phyloP scores from a whole-genome alignment of 2,329 filamentous ascomycete genomes.

The Colletotrichum tropicale region DNA sequence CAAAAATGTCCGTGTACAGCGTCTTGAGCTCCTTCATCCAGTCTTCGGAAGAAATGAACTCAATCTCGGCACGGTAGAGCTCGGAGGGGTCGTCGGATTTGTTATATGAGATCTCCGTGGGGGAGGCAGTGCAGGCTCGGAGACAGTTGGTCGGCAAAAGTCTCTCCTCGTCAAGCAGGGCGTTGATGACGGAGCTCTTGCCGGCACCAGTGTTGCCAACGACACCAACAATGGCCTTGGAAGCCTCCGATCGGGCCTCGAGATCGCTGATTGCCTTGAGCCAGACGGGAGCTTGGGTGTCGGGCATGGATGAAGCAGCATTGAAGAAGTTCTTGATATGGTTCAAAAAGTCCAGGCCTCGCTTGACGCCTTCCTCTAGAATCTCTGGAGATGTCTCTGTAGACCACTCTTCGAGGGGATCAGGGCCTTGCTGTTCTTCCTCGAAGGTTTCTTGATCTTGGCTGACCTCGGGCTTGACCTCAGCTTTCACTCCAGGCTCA shows the following conservation, averaged over 20 bases:
- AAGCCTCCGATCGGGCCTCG: constrained; percentile 34
- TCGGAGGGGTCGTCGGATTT: constrained; percentile 37
- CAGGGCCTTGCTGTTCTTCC: neutral
- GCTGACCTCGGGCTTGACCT: neutral
- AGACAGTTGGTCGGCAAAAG: constrained; percentile 52
- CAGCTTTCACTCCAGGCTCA: neutral
- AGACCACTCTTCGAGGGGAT: neutral
- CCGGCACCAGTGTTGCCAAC: constrained; percentile 67
- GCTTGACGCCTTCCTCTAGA: neutral
- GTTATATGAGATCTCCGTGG: constrained; percentile 66
- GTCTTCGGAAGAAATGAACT: constrained; percentile 58
- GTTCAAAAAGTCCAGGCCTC: constrained; percentile 5
- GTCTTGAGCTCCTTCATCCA: constrained; percentile 58
- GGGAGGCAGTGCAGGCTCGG: constrained; percentile 65
- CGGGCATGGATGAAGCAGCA: neutral
- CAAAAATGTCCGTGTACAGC: constrained; percentile 53
- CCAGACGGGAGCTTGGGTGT: neutral
- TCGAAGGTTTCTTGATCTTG: too few relatives aligned
- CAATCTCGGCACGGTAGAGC: constrained; percentile 58
- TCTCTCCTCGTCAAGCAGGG: constrained; percentile 65
- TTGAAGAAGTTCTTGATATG: neutral
- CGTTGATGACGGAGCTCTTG: constrained; percentile 69
- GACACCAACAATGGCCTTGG: constrained; percentile 55
- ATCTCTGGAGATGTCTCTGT: neutral
- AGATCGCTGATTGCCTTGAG: constrained; percentile 2